Conservation (phyloP, 139 green algal species). For the Chlorella sp. region DNA sequence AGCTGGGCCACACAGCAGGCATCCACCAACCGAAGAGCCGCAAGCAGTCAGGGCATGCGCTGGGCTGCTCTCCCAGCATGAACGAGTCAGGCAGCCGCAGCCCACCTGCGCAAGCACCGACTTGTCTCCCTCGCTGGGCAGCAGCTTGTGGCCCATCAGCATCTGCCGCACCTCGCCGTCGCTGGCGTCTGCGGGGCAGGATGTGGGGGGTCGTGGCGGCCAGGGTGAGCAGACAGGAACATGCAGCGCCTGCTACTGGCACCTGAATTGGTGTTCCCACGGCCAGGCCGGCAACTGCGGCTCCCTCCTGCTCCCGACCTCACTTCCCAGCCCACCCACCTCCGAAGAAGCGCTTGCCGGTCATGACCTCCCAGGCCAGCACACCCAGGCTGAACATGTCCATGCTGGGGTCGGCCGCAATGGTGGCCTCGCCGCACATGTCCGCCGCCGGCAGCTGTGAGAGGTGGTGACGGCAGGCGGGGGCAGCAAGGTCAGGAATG, state of each 20-base stretch:
- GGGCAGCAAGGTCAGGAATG: background rate
- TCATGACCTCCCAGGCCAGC: conserved; percentile 32
- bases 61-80: too few relatives aligned
- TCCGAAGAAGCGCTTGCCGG: conserved; percentile 33
- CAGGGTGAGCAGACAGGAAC: too few relatives aligned
- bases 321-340: background rate
- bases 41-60: too few relatives aligned
- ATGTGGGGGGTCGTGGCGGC: background rate
- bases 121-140: conserved; percentile 31
- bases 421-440: conserved; percentile 7
- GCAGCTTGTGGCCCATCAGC: conserved; percentile 39
- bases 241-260: too few relatives aligned
- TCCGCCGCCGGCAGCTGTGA: conserved; percentile 26
- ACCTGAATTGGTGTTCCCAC: too few relatives aligned
- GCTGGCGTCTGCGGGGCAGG: conserved; percentile 1
- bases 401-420: conserved; percentile 12
- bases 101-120: conserved; percentile 18
- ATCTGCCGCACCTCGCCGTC: conserved; percentile 22
- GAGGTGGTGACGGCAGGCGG: background rate
- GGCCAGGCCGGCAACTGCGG: too few relatives aligned
- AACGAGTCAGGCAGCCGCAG: background rate
- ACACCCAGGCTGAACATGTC: conserved; percentile 39
- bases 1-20: too few relatives aligned
- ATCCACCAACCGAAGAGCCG: too few relatives aligned
- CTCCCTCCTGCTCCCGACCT: too few relatives aligned